Evolutionary conservation across 2,329 filamentous ascomycete species (phyloP).

Genomic region (Monilinia fructigena): DNA sequence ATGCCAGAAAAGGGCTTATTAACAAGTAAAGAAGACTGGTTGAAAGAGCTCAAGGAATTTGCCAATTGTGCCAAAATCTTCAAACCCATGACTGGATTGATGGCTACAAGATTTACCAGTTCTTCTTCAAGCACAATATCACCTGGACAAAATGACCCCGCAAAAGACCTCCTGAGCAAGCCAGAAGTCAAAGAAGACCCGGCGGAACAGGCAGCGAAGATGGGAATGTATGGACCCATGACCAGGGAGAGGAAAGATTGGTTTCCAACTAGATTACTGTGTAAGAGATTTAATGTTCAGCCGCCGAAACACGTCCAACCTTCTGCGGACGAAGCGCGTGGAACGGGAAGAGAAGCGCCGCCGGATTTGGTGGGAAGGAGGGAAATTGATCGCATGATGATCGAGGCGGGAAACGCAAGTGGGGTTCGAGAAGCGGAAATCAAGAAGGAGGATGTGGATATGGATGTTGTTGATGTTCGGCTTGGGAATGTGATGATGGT

Average conservation of each 20-base stretch:
- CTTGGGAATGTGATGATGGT: background rate
- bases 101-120: conserved; percentile 91
- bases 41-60: conserved; percentile 75
- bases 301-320: conserved; percentile 66
- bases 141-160: conserved; percentile 36
- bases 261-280: conserved; percentile 79
- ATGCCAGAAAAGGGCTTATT: conserved; percentile 52
- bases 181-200: conserved; percentile 65
- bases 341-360: conserved; percentile 31
- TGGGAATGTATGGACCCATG: conserved; percentile 91
- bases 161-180: conserved; percentile 48
- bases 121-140: conserved; percentile 46
- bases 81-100: conserved; percentile 84
- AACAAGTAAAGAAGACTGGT: conserved; percentile 68
- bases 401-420: conserved; percentile 43
- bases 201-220: conserved; percentile 78
- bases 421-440: conserved; percentile 37
- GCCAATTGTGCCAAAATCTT: conserved; percentile 74
- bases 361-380: conserved; percentile 53
- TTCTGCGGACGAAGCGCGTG: conserved; percentile 41
- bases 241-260: conserved; percentile 73
- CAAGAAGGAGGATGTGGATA: conserved; percentile 24
- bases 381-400: conserved; percentile 55
- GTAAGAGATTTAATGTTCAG: conserved; percentile 90
- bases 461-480: too few species aligned